Percentiles rank a stretch among this genome's conserved stretches.
Conservation (phyloP, 495 filamentous ascomycete genomes). For the Symbiotaphrina buchneri region DNA sequence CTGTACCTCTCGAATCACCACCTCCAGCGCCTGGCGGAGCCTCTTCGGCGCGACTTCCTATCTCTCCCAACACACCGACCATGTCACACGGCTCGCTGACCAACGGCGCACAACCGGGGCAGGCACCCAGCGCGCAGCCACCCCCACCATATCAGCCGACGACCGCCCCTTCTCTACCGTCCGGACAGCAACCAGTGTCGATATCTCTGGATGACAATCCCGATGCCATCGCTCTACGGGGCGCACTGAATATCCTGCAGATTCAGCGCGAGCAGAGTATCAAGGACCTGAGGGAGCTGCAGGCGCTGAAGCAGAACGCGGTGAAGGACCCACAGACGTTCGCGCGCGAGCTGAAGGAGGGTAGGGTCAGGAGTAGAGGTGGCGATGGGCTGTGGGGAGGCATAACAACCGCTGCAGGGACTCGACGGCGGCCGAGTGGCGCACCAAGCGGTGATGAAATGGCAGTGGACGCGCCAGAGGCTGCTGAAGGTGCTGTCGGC, state of each 20-base stretch:
- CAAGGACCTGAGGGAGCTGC: constrained; percentile 43
- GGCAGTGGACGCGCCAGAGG: constrained; percentile 16
- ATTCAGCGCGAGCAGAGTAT: constrained; percentile 55
- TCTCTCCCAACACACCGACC: constrained; percentile 13
- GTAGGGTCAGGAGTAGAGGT: constrained; percentile 18
- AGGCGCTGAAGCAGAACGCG: constrained; percentile 37
- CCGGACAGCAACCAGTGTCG: constrained; percentile 32
- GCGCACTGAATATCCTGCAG: constrained; percentile 62
- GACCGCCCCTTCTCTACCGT: no score
- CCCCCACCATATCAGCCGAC: no score
- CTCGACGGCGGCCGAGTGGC: background rate
- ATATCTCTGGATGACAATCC: constrained; percentile 59
- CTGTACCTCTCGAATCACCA: no score
- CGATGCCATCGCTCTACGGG: constrained; percentile 62
- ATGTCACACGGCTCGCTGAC: constrained; percentile 6
- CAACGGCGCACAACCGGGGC: background rate
- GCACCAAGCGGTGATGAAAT: constrained; percentile 10
- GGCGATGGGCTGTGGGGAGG: constrained; percentile 8
- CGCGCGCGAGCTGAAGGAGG: constrained; percentile 31
- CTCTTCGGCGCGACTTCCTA: constrained; percentile 11
- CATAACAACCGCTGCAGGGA: background rate
- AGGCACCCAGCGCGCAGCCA: no score
- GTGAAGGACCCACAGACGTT: constrained; percentile 47
- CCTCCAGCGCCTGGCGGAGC: background rate
- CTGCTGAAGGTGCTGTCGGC: constrained; percentile 14